Percentiles rank a stretch among this genome's conserved stretches.
Conservation (phyloP, 2,329 filamentous ascomycete genomes). For the Colletotrichum somersetense region DNA sequence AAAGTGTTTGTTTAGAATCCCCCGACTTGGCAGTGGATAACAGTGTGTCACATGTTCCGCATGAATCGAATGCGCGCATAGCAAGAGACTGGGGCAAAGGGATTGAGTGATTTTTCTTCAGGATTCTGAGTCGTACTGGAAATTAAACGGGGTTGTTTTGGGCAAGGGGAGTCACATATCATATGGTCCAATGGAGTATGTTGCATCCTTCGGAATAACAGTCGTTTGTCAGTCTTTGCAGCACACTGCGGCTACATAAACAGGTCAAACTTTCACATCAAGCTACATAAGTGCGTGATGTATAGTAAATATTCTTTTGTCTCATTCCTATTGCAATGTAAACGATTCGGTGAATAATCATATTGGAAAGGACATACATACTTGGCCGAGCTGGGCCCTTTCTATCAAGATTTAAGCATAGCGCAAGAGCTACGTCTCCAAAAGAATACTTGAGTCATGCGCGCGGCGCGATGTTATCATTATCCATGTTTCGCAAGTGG, state of each 20-base stretch:
- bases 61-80: slow-evolving; percentile 39
- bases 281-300: neutral
- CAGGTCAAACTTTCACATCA: neutral
- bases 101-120: slow-evolving; percentile 44
- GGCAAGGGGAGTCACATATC: neutral
- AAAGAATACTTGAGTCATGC: neutral
- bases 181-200: neutral
- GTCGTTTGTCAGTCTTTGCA: neutral
- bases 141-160: slow-evolving; percentile 2
- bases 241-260: neutral
- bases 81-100: slow-evolving; percentile 44
- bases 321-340: neutral
- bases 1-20: neutral
- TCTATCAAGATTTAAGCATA: neutral
- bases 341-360: neutral
- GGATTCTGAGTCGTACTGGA: slow-evolving; percentile 41
- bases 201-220: neutral
- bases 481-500: slow-evolving; percentile 1
- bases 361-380: neutral
- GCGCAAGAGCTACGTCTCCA: neutral
- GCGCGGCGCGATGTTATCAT: too few species aligned
- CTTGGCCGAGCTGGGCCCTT: neutral
- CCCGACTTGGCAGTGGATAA: neutral
- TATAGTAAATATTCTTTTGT: neutral
- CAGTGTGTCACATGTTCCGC: neutral